Conservation (phyloP, 768 basidiomycete genomes). For the Xerocomellus intermedius region DNA sequence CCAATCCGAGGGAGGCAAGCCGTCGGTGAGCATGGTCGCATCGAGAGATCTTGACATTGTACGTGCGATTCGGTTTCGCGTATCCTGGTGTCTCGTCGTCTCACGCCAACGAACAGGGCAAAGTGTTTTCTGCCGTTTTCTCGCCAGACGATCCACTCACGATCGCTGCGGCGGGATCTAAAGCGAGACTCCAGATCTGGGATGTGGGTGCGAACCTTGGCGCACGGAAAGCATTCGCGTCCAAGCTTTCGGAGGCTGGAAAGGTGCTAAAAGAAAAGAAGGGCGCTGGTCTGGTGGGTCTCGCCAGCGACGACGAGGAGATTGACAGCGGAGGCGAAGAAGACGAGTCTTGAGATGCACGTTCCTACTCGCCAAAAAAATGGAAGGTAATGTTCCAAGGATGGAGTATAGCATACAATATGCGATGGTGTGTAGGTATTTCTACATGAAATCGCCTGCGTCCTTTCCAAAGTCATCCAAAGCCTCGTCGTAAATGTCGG, state of each 20-base stretch:
- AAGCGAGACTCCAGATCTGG: slow-evolving; percentile 94
- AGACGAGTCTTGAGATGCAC: slow-evolving; percentile 14
- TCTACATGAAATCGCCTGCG: slow-evolving; percentile 89
- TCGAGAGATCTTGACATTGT: slow-evolving; percentile 91
- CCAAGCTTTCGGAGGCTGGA: slow-evolving; percentile 74
- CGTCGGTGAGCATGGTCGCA: slow-evolving; percentile 78
- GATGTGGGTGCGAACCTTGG: slow-evolving; percentile 84
- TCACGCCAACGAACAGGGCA: slow-evolving; percentile 59
- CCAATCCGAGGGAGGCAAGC: slow-evolving; percentile 57
- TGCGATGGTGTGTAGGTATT: slow-evolving; percentile 17
- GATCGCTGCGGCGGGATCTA: slow-evolving; percentile 90
- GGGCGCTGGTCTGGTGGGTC: slow-evolving; percentile 66
- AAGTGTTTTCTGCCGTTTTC: slow-evolving; percentile 89
- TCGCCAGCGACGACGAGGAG: slow-evolving; percentile 69
- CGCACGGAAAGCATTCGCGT: slow-evolving; percentile 78
- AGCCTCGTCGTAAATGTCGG: slow-evolving; percentile 78
- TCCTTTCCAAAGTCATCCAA: slow-evolving; percentile 83
- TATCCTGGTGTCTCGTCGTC: not conserved
- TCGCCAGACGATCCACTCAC: slow-evolving; percentile 95
- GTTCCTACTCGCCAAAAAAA: slow-evolving; percentile 1
- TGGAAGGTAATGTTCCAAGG: not conserved
- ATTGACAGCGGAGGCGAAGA: slow-evolving; percentile 50
- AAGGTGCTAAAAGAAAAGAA: slow-evolving; percentile 62
- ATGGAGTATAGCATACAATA: slow-evolving; percentile 15
- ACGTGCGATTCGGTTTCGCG: slow-evolving; percentile 28